Conservation (phyloP, 106 monocot species). For the Dioscorea dumetorum region DNA sequence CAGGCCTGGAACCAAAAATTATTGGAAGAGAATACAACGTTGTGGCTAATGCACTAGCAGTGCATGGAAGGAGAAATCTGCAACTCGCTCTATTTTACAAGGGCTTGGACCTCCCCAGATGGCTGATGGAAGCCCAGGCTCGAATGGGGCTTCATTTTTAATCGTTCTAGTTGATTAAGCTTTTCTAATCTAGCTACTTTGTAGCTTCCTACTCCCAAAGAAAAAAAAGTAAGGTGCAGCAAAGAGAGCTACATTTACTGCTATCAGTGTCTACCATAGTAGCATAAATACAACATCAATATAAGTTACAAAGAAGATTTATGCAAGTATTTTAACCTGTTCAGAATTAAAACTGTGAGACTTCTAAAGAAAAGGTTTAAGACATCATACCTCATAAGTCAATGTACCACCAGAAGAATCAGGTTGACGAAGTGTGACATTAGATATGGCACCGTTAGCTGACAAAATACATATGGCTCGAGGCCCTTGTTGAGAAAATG, state of each 20-base stretch:
- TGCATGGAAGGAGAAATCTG: too few species aligned
- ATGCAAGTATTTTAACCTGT: neutral
- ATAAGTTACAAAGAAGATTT: neutral
- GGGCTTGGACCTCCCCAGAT: too few species aligned
- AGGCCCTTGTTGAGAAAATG: constrained; percentile 70
- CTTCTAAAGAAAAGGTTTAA: neutral
- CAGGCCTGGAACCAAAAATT: too few species aligned
- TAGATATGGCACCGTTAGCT: constrained; percentile 78
- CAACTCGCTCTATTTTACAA: too few species aligned
- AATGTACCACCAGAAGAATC: constrained; percentile 87
- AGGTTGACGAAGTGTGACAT: constrained; percentile 80
- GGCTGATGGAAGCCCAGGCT: too few species aligned
- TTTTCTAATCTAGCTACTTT: too few species aligned
- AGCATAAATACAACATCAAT: neutral
- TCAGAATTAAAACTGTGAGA: neutral
- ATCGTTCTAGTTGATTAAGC: too few species aligned
- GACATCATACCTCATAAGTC: constrained; percentile 67
- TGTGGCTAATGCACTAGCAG: too few species aligned
- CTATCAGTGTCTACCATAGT: neutral
- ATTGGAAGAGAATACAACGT: too few species aligned
- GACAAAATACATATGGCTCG: constrained; percentile 68
- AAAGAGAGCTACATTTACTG: neutral
- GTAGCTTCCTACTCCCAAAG: too few species aligned
- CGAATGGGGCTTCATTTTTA: too few species aligned
- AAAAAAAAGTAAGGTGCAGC: too few species aligned